Base-by-base conservation (phyloP, 192 early-diverging fungal genomes). In the Chytriomyces sp. region DNA sequence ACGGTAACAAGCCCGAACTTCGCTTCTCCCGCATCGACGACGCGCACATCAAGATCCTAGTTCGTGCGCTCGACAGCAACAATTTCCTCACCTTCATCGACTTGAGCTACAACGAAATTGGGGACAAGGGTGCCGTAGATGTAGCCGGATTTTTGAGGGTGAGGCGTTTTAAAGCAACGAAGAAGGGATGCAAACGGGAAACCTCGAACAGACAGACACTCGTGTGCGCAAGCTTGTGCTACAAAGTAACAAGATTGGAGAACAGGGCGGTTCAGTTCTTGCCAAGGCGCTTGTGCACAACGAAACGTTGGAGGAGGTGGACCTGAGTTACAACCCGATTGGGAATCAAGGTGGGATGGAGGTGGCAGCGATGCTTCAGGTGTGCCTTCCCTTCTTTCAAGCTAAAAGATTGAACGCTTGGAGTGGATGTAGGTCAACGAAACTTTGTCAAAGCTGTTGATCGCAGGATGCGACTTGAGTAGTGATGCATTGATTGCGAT, bases 21-120 rank as follows among this genome's bases (percentile, higher is more conserved):
- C 28, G 39, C 0, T 12, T 69, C 22, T 70, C 39, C 6, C 70
- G 82, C 4, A 39, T 84, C 5, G 69, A 67, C 12, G 79, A 84
- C 40, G 65, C 52, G 5, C 72, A 74, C 53, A 52, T 75, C 10
- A 62, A 77, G 28, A 70, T 77, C n/a, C 32, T 84, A 0, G 54
- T 84, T 12, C 78, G 28, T 1, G 76, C 82, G 3, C 14, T 83
- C 8, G 17, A 70, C 31, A 52, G 59, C n/a, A 72, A 72, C 31
- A 59, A 28, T 17, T 85, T 81, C 57, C 39, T 85, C 10, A 67
- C 64, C 3, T 66, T 77, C 22, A 57, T 85, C 8, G 78, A 82
- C 60, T 53, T 85, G 63, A 62, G 64, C 22, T 85, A 61, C 57
- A 85, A 85, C 73, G 81, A 82, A 33, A 81, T 85, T 49, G 78